Evolutionary conservation across 768 basidiomycete genomes (phyloP), one percentile per base, ranked within the genome.

Genomic region (Galerina sulciceps): DNA sequence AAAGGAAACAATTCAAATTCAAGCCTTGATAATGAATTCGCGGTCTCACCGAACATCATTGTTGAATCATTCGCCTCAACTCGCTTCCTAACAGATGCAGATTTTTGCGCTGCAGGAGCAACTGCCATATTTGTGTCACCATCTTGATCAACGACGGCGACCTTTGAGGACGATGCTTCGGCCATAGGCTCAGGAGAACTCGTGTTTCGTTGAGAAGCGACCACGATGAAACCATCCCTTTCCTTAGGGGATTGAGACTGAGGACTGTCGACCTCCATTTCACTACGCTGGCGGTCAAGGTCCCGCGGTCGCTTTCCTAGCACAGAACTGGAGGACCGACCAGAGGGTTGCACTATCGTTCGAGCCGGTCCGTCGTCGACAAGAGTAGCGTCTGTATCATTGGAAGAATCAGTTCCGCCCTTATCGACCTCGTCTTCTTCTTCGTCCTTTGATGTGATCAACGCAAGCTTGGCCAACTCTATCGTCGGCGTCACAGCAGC

Each of bases 391-490:
- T 94, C 92, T 1, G 91, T 93, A 67, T 93, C 92, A 61, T 93
- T 90, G 18, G 92, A 93, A 18, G 89, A 87, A 66, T 91, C 90
- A 1, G 90, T 91, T 55, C 85, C 86, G 55, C 86, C 81, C 62
- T 83, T 84, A 59, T 88, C 88, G 26, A 79, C 81, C 61, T 90
- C 90, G 59, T 91, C 91, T 60, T 93, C 91, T 71, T 93, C 90
- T 70, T 96, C 94, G 60, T 95, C 94, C 67, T 92, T 86, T 2
- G 91, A 90, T 5, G 94, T 94, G 35, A 96, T 89, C 17, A 97
- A 83, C 0, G 94, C 95, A 18, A 96, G 84, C 69, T 97, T 94
- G 6, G 94, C 94, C 17, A 97, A 80, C 65, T 96, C 93, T 44
- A 93, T 75, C 3, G 87, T 88, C 0, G 94, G 94, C 0, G 92